Evolutionary conservation across 2,329 filamentous ascomycete genomes (phyloP).

Genomic region (Leptographium wingfieldii): DNA sequence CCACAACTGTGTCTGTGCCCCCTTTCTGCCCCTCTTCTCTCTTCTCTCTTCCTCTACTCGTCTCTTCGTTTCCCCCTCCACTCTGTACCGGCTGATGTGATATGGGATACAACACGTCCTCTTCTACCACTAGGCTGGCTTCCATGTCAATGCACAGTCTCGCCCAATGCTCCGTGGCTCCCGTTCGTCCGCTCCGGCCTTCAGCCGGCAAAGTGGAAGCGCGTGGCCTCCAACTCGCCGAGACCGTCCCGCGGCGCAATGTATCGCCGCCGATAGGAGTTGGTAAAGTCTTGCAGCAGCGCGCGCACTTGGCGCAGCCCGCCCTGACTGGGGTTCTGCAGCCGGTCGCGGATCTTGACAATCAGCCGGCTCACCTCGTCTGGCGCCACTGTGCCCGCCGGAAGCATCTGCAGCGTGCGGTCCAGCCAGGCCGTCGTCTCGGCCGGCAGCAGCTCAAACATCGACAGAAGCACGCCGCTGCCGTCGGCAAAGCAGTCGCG

Average conservation of each 20-base stretch:
- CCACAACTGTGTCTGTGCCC: background rate
- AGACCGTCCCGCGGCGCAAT: constrained; percentile 90
- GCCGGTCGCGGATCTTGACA: constrained; percentile 51
- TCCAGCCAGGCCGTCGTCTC: constrained; percentile 75
- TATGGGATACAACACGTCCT: too few relatives aligned
- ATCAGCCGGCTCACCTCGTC: constrained; percentile 73
- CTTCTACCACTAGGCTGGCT: too few relatives aligned
- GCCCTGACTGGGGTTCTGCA: constrained; percentile 42
- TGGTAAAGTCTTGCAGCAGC: constrained; percentile 91
- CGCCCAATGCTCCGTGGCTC: too few relatives aligned
- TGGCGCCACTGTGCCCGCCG: constrained; percentile 65
- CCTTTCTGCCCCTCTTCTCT: background rate
- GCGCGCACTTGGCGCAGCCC: constrained; percentile 65
- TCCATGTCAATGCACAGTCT: too few relatives aligned
- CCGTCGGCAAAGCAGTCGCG: constrained; percentile 91
- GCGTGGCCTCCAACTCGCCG: constrained; percentile 71
- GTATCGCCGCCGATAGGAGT: constrained; percentile 82
- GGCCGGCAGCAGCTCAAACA: constrained; percentile 77
- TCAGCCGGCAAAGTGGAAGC: constrained; percentile 65
- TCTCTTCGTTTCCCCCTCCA: background rate
- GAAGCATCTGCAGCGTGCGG: constrained; percentile 70
- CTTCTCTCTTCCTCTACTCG: background rate
- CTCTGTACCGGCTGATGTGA: too few relatives aligned
- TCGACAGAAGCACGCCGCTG: constrained; percentile 75
- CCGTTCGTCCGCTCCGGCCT: too few relatives aligned